These are phyloP conservation scores for Sordaria brevicollis DNA, from an alignment of 495 filamentous ascomycete genomes.

Conservation along the genomic window DNA sequence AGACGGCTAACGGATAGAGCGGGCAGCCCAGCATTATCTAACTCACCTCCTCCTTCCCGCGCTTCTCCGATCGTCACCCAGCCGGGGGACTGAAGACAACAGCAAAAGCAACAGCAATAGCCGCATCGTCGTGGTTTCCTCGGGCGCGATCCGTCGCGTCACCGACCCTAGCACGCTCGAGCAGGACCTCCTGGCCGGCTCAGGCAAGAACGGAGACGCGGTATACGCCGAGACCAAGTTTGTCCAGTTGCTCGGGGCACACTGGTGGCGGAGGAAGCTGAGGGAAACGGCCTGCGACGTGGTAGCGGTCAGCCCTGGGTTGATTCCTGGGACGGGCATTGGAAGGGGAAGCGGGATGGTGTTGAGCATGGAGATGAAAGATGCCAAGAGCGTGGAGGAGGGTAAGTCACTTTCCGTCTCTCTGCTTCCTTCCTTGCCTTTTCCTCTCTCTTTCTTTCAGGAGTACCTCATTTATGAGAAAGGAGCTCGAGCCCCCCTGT, in stretches of 20 bases:
- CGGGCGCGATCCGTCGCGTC: conserved; percentile 25
- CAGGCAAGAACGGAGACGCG: conserved; percentile 8
- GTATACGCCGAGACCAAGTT: conserved; percentile 33
- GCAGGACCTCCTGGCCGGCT: conserved; percentile 18
- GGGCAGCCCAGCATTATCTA: conserved; percentile 40
- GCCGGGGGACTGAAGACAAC: too few species aligned
- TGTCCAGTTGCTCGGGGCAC: conserved; percentile 31
- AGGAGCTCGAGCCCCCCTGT: neutral
- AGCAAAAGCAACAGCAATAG: conserved; percentile 27
- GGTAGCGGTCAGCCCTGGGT: conserved; percentile 35
- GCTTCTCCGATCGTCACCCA: neutral
- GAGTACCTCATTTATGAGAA: neutral
- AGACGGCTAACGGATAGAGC: too few species aligned
- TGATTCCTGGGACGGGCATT: conserved; percentile 30
- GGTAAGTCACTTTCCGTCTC: conserved; percentile 26
- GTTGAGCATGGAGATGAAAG: conserved; percentile 14
- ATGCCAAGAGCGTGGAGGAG: conserved; percentile 28
- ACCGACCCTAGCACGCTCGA: conserved; percentile 21
- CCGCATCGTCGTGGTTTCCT: conserved; percentile 34
- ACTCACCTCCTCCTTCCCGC: conserved; percentile 20
- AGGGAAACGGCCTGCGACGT: conserved; percentile 19
- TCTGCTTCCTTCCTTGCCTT: too few species aligned
- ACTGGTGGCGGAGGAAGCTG: conserved; percentile 41
- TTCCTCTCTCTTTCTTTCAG: neutral
- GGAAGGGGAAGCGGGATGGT: conserved; percentile 6